Conservation (phyloP, 2,329 filamentous ascomycete genomes). For the Metarhizium album region DNA sequence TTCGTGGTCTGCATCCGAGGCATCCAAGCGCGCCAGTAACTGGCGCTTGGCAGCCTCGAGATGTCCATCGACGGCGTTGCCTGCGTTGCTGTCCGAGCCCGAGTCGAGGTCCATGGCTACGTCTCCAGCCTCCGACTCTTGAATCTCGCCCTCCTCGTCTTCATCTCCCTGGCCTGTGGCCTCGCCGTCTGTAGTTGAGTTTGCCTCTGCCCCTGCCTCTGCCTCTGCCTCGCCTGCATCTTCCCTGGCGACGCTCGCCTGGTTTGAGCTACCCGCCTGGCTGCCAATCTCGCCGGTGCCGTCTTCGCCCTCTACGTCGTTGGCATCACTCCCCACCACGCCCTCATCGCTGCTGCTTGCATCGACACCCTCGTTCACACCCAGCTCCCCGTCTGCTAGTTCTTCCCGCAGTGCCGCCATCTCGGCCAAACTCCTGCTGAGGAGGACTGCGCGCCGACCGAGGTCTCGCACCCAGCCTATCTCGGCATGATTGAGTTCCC, state of each 20-base stretch:
- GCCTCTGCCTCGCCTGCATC: too few species aligned
- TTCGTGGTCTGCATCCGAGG: slow-evolving; percentile 12
- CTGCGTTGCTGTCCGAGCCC: slow-evolving; percentile 14
- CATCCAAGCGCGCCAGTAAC: slow-evolving; percentile 35
- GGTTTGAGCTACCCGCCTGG: slow-evolving; percentile 4
- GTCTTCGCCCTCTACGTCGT: slow-evolving; percentile 18
- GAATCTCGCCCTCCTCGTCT: slow-evolving; percentile 6
- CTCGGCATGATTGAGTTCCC: slow-evolving; percentile 65
- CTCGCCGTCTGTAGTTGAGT: not conserved
- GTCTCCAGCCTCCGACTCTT: slow-evolving; percentile 13
- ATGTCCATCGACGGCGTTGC: slow-evolving; percentile 26
- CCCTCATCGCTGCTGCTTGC: slow-evolving; percentile 31
- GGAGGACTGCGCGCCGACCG: slow-evolving; percentile 60
- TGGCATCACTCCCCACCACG: slow-evolving; percentile 20
- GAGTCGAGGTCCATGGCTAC: slow-evolving; percentile 33
- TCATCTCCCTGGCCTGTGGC: slow-evolving; percentile 9
- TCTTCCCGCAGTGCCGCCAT: slow-evolving; percentile 37
- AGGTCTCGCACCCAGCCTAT: slow-evolving; percentile 68
- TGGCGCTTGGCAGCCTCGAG: slow-evolving; percentile 38
- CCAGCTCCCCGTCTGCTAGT: slow-evolving; percentile 29
- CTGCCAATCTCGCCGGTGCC: slow-evolving; percentile 7
- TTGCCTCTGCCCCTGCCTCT: slow-evolving; percentile 9
- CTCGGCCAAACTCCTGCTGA: slow-evolving; percentile 44
- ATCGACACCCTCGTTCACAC: slow-evolving; percentile 34
- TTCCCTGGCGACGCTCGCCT: slow-evolving; percentile 6